phyloP scores from a whole-genome alignment of 139 green algal species.

The Tetratostichococcus sp. region DNA sequence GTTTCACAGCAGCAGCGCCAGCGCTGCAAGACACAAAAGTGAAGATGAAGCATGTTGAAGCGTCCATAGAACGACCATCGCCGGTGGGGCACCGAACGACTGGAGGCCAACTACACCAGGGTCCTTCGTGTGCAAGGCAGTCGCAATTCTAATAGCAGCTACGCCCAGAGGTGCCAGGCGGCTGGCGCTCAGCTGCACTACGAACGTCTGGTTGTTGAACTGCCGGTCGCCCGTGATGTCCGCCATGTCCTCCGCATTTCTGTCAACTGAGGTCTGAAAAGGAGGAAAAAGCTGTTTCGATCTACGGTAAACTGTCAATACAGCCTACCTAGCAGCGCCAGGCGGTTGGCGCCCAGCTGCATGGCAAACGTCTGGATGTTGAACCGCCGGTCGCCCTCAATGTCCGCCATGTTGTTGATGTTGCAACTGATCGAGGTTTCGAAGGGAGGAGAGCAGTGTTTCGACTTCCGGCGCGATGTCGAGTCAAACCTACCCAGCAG shows the following conservation, averaged over 20 bases:
- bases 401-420: constrained; percentile 96
- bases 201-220: constrained; percentile 90
- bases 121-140: too few species aligned
- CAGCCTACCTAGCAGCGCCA: constrained; percentile 56
- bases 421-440: constrained; percentile 37
- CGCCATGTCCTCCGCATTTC: constrained; percentile 97
- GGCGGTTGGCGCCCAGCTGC: constrained; percentile 65
- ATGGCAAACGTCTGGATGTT: constrained; percentile 94
- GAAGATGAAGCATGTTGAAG: too few species aligned
- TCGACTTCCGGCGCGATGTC: too few species aligned
- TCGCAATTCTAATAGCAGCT: too few species aligned
- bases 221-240: constrained; percentile 92
- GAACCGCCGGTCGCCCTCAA: constrained; percentile 89
- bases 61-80: too few species aligned
- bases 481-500: constrained; percentile 52
- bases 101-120: too few species aligned
- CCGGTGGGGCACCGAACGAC: too few species aligned
- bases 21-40: constrained; percentile 18
- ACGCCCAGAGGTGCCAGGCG: too few species aligned
- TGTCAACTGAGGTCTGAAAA: too few species aligned
- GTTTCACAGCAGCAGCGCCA: constrained; percentile 82
- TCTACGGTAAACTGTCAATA: too few species aligned
- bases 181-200: constrained; percentile 79
- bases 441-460: too few species aligned
- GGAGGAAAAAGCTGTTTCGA: too few species aligned